Base-by-base conservation (phyloP, 2,329 filamentous ascomycete genomes). In the Bipolaris sorokiniana region DNA sequence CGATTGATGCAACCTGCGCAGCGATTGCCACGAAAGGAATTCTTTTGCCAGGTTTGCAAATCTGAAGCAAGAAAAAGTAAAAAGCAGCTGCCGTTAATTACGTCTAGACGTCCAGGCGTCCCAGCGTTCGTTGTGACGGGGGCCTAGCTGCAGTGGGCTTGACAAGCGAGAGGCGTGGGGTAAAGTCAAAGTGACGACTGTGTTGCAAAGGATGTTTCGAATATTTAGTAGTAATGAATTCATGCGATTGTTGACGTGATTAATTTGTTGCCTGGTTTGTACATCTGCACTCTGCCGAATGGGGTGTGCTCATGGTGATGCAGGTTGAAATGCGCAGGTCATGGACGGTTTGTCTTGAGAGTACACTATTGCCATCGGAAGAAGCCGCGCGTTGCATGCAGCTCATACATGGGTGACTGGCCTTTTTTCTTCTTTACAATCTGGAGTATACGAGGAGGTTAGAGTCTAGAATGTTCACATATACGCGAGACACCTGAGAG, bases 61-160 rank as follows among this genome's bases (percentile, higher is more conserved):
- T 16, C 10, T 46, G 42, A 46, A 33, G 42, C 42, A 46, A 18
- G n/a, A 46, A 46, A 46, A 46, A 46, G 42, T 18, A 46, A 46
- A 46, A 6, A 45, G 4, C 15, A 42, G 15, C 10, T 3, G 28
- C 42, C 42, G 16, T 46, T 46, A 20, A 46, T 46, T 46, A 46
- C n/a, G 16, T 31, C 42, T 18, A 20, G 22, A n/a, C 7, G 10
- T 23, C n/a, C 10, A 48, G 36, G 18, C 5, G 20, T 44, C 36
- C n/a, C 16, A 7, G 42, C 26, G 18, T 11, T 11, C 15, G 9
- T 20, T 11, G 42, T 13, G 16, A 33, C 10, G n/a, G 18, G 42
- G 16, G n/a, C 5, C 40, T 42, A 26, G 20, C 20, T 23, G 22
- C 40, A 9, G 42, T 16, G n/a, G 42, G 16, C 26, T 28, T 46